A percentile compares a stretch with the other conserved stretches of the same genome.
Conservation (phyloP, 768 basidiomycete species). For the Leccinum obscurum region DNA sequence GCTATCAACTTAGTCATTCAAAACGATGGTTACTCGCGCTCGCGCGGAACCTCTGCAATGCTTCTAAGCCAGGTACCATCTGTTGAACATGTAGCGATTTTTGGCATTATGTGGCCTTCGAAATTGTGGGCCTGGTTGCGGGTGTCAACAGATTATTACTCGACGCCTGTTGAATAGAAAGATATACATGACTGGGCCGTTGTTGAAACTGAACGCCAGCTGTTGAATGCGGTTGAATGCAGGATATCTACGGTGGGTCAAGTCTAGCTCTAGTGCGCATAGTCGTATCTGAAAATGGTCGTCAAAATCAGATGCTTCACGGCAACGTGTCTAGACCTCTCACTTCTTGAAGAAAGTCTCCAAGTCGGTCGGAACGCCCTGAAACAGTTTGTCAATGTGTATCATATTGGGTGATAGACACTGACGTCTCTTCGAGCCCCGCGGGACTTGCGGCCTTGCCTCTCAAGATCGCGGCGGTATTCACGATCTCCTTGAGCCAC, state of each 20-base stretch:
- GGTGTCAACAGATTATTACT: neutral
- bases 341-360: slow-evolving; percentile 88
- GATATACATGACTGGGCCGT: slow-evolving; percentile 6
- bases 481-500: slow-evolving; percentile 89
- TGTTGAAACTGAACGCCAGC: slow-evolving; percentile 18
- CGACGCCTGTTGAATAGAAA: slow-evolving; percentile 9
- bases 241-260: neutral
- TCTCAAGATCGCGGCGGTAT: slow-evolving; percentile 57
- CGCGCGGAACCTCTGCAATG: neutral
- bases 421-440: slow-evolving; percentile 62
- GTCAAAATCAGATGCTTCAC: slow-evolving; percentile 5
- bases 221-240: slow-evolving; percentile 14
- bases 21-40: no score
- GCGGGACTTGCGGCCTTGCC: slow-evolving; percentile 52
- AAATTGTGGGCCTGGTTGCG: neutral
- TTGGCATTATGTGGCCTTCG: neutral
- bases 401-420: slow-evolving; percentile 13
- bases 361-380: slow-evolving; percentile 69
- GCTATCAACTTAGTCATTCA: no score
- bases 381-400: slow-evolving; percentile 11
- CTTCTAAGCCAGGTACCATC: neutral
- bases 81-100: neutral
- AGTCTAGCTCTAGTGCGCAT: slow-evolving; percentile 37
- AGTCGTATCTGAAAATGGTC: slow-evolving; percentile 46
- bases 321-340: slow-evolving; percentile 30